Evolutionary conservation across 805 yeast genomes (phyloP), one percentile per base, ranked within the genome.

Genomic region (Yamadazyma nakazawae): DNA sequence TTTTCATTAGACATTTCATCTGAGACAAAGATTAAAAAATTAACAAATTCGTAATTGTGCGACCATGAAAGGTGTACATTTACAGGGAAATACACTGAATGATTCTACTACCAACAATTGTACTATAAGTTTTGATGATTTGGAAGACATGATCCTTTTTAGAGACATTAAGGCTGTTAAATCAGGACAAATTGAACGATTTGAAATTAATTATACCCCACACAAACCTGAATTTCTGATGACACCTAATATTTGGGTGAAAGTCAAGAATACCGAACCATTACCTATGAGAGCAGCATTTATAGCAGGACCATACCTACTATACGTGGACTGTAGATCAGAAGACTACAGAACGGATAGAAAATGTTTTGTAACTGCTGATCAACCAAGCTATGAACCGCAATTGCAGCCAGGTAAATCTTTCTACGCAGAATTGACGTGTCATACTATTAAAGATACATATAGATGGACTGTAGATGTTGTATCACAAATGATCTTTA

Each of bases 391-490:
- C 24, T 87, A 76, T 59, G 89, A 85, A 55, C 84, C 92, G 0
- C 87, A 82, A 58, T 55, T 87, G 28, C 75, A 76, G 37, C 85
- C 95, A 0, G 87, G 86, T 5, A 89, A 84, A 57, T 67, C 79
- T 12, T 74, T 83, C 45, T 66, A 67, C 24, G 78, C 80, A 2
- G 86, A 84, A 53, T 58, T 87, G 28, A 76, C 87, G 5, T 67
- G 86, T 54, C 89, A 85, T 61, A 81, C 80, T 2, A 65, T 84
- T 31, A 79, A 81, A 53, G 64, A 71, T 9, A 64, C 68, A 18
- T 83, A 86, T 60, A 70, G 74, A 11, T 92, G 97, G 97, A 72
- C 75, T 0, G 76, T 92, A 2, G 97, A 92, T 60, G 80, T 91
- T 5, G 72, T 84, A 2, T 82, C 91, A 1, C 98, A 94, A 62